Evolutionary conservation across 352 stramenopile species (phyloP).

Genomic region (Pythium dissotocum): DNA sequence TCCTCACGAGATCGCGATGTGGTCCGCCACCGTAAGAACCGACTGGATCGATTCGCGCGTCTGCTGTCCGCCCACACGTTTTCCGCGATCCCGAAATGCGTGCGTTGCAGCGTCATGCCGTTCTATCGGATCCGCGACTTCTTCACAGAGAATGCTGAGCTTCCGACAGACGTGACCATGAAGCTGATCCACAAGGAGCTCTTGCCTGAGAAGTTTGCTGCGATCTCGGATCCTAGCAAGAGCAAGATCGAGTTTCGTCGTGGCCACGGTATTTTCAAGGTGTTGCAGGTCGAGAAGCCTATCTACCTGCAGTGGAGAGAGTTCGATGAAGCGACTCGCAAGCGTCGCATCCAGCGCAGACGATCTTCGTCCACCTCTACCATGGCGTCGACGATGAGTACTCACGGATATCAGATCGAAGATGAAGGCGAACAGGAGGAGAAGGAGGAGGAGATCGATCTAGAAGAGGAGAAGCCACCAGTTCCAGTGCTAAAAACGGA

Average conservation of each 20-base stretch:
- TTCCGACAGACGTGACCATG: conserved; percentile 30
- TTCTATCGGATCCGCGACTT: conserved; percentile 71
- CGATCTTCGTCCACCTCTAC: conserved; percentile 10
- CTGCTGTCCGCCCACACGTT: conserved; percentile 73
- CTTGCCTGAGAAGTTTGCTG: conserved; percentile 48
- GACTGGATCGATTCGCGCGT: conserved; percentile 55
- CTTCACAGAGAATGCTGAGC: conserved; percentile 41
- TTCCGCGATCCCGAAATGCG: conserved; percentile 72
- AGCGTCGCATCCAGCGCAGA: conserved; percentile 25
- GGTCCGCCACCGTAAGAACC: conserved; percentile 47
- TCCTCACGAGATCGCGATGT: conserved; percentile 43
- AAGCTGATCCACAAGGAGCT: conserved; percentile 37
- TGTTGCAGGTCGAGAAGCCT: conserved; percentile 67
- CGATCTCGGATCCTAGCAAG: conserved; percentile 67
- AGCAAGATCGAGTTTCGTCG: conserved; percentile 82
- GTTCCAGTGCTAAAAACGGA: neutral
- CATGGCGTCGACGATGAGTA: neutral
- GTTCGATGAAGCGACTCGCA: conserved; percentile 21
- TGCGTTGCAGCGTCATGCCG: conserved; percentile 50
- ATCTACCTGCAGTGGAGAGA: conserved; percentile 51
- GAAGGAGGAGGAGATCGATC: conserved; percentile 3
- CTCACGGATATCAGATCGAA: neutral
- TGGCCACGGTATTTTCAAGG: conserved; percentile 50
- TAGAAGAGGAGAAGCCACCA: conserved; percentile 23
- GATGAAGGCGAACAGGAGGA: neutral